Percentiles rank a stretch among this genome's conserved stretches.
These are phyloP conservation scores for Rubia tinctorum DNA, from an alignment of 305 asterid genomes.

Conservation along the genomic window DNA sequence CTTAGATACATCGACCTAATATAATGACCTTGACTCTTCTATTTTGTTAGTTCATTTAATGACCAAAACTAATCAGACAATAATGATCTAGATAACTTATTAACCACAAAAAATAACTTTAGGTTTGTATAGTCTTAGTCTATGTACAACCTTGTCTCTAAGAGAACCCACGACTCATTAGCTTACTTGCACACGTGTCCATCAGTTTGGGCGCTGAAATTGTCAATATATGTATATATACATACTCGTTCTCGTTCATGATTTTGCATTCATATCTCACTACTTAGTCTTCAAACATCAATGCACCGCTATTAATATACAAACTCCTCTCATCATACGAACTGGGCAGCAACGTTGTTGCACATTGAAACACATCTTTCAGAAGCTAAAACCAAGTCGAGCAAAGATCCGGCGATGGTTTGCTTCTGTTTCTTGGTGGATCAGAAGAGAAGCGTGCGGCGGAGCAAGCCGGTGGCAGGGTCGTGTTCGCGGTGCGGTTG, in stretches of 20 bases:
- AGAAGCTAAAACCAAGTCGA: not conserved
- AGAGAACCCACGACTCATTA: too few species aligned
- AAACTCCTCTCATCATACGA: not conserved
- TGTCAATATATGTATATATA: not conserved
- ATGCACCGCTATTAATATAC: not conserved
- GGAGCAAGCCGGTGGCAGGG: constrained; percentile 74
- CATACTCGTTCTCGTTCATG: too few species aligned
- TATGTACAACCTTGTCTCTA: too few species aligned
- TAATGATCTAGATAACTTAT: too few species aligned
- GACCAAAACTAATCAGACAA: too few species aligned
- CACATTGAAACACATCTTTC: not conserved
- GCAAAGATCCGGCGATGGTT: constrained; percentile 31
- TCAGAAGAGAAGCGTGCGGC: constrained; percentile 55
- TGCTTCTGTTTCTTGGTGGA: constrained; percentile 86
- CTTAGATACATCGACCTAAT: too few species aligned
- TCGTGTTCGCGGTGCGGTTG: constrained; percentile 69
- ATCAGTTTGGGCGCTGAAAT: not conserved
- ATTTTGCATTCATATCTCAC: too few species aligned
- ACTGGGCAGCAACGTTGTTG: too few species aligned
- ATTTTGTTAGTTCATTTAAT: too few species aligned
- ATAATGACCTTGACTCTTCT: too few species aligned
- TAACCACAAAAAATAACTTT: too few species aligned
- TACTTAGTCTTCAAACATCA: not conserved
- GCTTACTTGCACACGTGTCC: not conserved
- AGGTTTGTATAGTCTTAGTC: too few species aligned